Conservation (phyloP, 345 rosid genomes). For the Salix dunnii region DNA sequence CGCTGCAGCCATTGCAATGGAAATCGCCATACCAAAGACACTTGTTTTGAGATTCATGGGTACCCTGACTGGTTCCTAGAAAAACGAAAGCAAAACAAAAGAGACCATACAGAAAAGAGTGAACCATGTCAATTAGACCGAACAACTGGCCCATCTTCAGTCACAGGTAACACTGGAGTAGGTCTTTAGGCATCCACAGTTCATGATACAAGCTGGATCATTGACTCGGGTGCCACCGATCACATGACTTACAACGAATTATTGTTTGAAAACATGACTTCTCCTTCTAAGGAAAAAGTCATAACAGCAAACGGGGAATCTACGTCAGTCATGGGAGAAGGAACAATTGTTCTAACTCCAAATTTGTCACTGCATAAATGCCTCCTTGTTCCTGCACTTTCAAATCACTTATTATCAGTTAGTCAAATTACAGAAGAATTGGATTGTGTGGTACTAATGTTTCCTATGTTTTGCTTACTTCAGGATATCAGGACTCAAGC, state of each 20-base stretch:
- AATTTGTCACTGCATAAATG: no score
- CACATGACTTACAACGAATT: no score
- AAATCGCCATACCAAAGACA: no score
- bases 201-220: not conserved
- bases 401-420: not conserved
- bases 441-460: not conserved
- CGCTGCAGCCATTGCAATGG: no score
- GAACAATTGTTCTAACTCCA: not conserved
- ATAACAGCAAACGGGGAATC: not conserved
- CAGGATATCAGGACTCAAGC: not conserved
- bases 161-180: not conserved
- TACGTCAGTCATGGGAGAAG: not conserved
- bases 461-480: not conserved
- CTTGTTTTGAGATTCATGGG: no score
- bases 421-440: not conserved
- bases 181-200: not conserved
- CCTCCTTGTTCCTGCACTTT: not conserved
- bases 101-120: no score
- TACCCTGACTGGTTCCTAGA: no score
- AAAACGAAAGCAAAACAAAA: no score
- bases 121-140: no score
- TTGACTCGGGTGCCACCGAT: not conserved
- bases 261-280: no score
- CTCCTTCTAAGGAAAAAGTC: no score
- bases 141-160: accelerated